A percentile compares a stretch with the other conserved stretches of the same genome.
These are phyloP conservation scores for Epichloe gansuensis DNA, from an alignment of 2,329 filamentous ascomycete species.

Conservation along the genomic window DNA sequence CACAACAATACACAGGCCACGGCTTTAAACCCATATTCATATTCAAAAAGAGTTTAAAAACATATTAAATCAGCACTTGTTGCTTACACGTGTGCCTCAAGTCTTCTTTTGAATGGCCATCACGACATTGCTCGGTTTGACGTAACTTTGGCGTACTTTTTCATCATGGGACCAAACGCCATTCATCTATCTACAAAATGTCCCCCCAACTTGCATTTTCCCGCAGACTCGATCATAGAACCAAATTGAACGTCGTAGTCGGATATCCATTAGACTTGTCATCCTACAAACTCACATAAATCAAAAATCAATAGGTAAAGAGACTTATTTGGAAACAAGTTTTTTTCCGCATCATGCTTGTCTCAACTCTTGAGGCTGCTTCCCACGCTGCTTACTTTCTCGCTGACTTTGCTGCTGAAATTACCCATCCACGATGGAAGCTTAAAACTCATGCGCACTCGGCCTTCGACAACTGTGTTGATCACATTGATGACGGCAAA, in stretches of 20 bases:
- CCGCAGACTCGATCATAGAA: not conserved
- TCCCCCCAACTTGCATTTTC: not conserved
- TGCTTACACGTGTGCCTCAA: too few relatives aligned
- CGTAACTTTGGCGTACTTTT: too few relatives aligned
- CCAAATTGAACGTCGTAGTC: not conserved
- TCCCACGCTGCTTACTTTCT: constrained; percentile 36
- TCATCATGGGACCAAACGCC: not conserved
- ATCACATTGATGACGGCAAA: constrained; percentile 77
- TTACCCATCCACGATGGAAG: constrained; percentile 31
- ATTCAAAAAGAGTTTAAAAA: not conserved
- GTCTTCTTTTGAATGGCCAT: too few relatives aligned
- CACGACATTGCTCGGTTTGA: too few relatives aligned
- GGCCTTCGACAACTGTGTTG: constrained; percentile 76
- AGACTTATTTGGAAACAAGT: not conserved
- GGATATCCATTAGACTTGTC: constrained; percentile 5
- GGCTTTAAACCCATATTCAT: not conserved
- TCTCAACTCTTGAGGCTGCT: constrained; percentile 27
- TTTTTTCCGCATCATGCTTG: not conserved
- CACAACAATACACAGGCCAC: not conserved
- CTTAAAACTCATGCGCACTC: constrained; percentile 49
- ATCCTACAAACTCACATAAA: constrained; percentile 8
- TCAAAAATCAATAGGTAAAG: not conserved
- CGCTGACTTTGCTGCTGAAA: constrained; percentile 29
- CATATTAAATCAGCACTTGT: constrained; percentile 1
- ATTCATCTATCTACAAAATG: not conserved